Evolutionary conservation across 345 rosid species (phyloP), one percentile per base, ranked within the genome.

Genomic region (Leavenworthia alabamica): DNA sequence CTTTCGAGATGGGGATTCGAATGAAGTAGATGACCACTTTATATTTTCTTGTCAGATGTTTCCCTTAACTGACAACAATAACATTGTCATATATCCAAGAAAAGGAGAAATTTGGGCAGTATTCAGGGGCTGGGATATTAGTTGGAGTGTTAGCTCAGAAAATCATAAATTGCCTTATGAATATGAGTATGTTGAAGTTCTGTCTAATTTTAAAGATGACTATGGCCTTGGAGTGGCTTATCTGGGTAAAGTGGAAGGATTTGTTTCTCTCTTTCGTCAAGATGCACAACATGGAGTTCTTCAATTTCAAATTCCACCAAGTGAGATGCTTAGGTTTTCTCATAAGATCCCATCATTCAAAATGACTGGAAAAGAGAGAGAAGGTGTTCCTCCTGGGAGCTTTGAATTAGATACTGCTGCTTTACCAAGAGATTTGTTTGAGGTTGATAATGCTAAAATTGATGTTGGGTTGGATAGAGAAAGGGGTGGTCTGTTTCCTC

Each of bases 41-140:
- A 81, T 85, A 83, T 89, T 92, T 77, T 92, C 95, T 64, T 86
- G 83, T 75, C 78, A 52, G 75, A 67, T 78, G 48, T 29, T 23
- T 54, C 52, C 56, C 12, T 5, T 24, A 7, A 67, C 52, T 13
- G 64, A 57, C 47, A 68, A 64, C 63, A 28, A 62, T 32, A 47
- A 56, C 32, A 74, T 42, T 44, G 5, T 54, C 52, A 70, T 92
- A 29, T 83, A 85, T 76, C 98, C 96, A 67, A 75, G 73, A 61
- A 77, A 60, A 52, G 96, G 97, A 54, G 97, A 92, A 72, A 77
- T 76, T 42, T 92, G 98, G 98, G 97, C 98, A 40, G 64, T 89
- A 48, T 92, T 81, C 64, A 85, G 75, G 76, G 74, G 80, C 48
- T 83, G 97, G 97, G 73, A 86, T 72, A 64, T 71, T 17, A 79